Evolutionary conservation across 2,329 filamentous ascomycete genomes (phyloP), one percentile per base, ranked within the genome.

Genomic region (Aspergillus aculeatinus): DNA sequence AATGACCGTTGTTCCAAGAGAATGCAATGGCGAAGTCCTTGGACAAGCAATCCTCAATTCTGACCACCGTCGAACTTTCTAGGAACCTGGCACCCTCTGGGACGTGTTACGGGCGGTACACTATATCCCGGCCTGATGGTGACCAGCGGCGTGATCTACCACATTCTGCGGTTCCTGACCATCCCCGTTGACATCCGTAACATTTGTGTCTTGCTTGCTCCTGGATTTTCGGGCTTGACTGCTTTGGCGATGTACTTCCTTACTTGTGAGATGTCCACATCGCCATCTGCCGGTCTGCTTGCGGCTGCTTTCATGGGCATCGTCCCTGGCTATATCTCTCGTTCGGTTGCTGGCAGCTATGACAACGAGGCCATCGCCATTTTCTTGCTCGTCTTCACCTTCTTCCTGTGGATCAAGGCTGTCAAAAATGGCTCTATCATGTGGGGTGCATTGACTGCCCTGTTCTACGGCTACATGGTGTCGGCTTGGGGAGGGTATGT

Each of bases 381-480:
- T 76, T 99, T 99, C 83, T 83, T 99, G 69, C 86, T 99, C 33
- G 95, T 99, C 66, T 97, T 96, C 77, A 99, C 95, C 75, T 99
- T 99, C 80, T 99, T 88, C 80, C 86, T 99, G 56, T 99, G 95
- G 95, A 96, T 99, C 81, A 98, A 98, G 85, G 92, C 95, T 21
- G 85, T 99, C 68, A 99, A 99, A 83, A 86, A 92, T 60, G 95
- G 95, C 27, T 98, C 95, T 54, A 92, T 96, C 76, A 90, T 97
- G 78, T 99, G 94, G 94, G 94, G 92, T 69, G 93, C 91, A 42
- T 83, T 97, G 64, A 95, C 93, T 69, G 95, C 95, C 48, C 84
- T 99, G 58, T 98, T 96, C 81, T 99, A 99, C 79, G 95, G 95
- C 73, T 99, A 99, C 87, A 99, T 99, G 95, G 95, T 99, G 65